Evolutionary conservation across 1,284 basidiomycete genomes (phyloP), one percentile per base, ranked within the genome.

Genomic region (Ceratobasidium theobromae): DNA sequence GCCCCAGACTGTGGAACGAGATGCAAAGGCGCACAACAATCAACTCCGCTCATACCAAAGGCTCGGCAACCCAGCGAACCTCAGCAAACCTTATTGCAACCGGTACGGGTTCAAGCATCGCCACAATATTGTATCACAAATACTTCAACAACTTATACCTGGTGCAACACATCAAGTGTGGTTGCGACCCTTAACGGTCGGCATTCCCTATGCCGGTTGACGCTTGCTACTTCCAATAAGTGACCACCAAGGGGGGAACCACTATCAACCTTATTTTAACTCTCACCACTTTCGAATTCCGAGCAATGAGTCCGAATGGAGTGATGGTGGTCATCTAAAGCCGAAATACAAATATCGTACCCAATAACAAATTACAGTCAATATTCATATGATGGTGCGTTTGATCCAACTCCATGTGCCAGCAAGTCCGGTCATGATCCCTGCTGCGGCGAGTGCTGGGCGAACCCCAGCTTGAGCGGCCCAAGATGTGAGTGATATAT

Each of bases 391-490:
- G 45, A 77, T 58, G 30, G 80, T 86, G 77, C 84, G 88, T 84
- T 97, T 97, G 77, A 93, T 85, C 79, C 86, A 88, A 78, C 93
- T 94, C 95, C 95, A 98, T 68, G 87, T 78, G 67, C 93, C 94
- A 69, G 94, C 95, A 73, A 87, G 81, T 70, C 85, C 89, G 72
- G 95, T 94, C 79, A 95, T 89, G 73, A 98, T 79, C 64, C 88
- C 88, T 64, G 92, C 93, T 70, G 95, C 91, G 69, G 91, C 90
- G 69, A 95, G 77, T 72, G 92, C 91, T 71, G 95, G 92, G 75
- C 86, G 88, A 65, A 95, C 81, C 69, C 97, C 96, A 77, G 95
- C 95, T 96, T 77, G 69, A 69, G 71, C 73, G 69, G 72, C 70
- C 67, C 45, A 48, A 70, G 30, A 62, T 58, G 54, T 45, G 64